Evolutionary conservation across 441 rosid genomes (phyloP).

Genomic region (Omphalea diandra): DNA sequence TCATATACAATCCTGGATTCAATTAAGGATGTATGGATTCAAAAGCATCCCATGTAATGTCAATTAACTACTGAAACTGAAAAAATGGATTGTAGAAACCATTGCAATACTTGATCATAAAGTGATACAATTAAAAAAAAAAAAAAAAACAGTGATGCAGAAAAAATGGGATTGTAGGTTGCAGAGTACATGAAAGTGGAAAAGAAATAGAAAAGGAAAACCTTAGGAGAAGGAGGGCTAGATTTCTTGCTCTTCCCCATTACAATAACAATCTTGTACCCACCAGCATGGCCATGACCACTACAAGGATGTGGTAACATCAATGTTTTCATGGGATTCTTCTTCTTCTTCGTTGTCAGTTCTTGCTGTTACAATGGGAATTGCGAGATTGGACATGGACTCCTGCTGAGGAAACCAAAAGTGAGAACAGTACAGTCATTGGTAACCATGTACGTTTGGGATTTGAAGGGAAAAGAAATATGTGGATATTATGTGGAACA

Average conservation of each 20-base stretch:
- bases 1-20: not conserved
- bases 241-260: conserved; percentile 40
- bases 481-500: not conserved
- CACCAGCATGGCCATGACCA: conserved; percentile 12
- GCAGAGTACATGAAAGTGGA: too few relatives aligned
- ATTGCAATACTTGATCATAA: not conserved
- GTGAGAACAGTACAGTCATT: too few relatives aligned
- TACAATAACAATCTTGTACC: conserved; percentile 20
- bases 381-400: conserved; percentile 2
- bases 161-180: too few relatives aligned
- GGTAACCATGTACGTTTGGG: too few relatives aligned
- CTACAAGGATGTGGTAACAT: not conserved
- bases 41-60: not conserved
- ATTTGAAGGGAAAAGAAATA: not conserved
- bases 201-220: conserved; percentile 10
- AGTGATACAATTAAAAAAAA: not conserved
- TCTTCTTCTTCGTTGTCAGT: not conserved
- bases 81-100: not conserved
- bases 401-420: not conserved
- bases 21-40: too few relatives aligned
- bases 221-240: conserved; percentile 35
- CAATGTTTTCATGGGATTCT: conserved; percentile 11
- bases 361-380: not conserved
- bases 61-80: not conserved
- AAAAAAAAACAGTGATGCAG: too few relatives aligned